Evolutionary conservation across 192 early-diverging fungal species (phyloP), one percentile per base, ranked within the genome.

Genomic region (Coemansia sp.): DNA sequence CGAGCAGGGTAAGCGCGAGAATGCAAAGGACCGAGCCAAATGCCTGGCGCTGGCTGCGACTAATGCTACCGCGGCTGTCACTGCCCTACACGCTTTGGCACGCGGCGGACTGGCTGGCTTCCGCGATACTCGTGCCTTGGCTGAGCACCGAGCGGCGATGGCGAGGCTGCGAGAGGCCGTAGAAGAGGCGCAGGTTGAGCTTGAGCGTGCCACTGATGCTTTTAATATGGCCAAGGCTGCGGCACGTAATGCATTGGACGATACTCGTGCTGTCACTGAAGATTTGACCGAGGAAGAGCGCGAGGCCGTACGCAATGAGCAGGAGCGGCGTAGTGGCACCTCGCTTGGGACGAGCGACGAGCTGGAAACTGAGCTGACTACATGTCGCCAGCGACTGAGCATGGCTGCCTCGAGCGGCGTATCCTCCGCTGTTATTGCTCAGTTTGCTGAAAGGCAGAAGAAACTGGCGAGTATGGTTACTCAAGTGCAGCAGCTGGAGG

Each of bases 381-480:
- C 75, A 0, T 72, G 72, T 9, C 68, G 70, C 19, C 80, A 83
- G 68, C 72, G 80, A 3, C 67, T 83, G 50, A 72, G 70, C 58
- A 32, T 83, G 72, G 76, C 75, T 0, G 58, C 72, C 1, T 70
- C 69, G 52, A 72, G 72, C 59, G 80, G 80, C 4, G 57, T 83
- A 44, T 75, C 80, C 5, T 60, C 75, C 17, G 72, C 73, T 10
- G 87, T 91, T 2, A 84, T 95, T 63, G 80, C 87, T 17, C 80
- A 91, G 62, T 95, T 90, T 69, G 88, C 90, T 73, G 70, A 84
- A 49, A 87, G 93, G 49, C 66, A 86, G 69, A 62, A 28, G 16
- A 88, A 89, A 73, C 86, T 94, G 52, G 86, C 82, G 6, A 17
- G 55, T 9, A 69, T 87, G 53, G 74, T 70, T 8, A 61, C 60